Percentiles rank a stretch among this genome's conserved stretches.
These are phyloP conservation scores for Apiospora koreana DNA, from an alignment of 2,329 filamentous ascomycete genomes.

Conservation along the genomic window DNA sequence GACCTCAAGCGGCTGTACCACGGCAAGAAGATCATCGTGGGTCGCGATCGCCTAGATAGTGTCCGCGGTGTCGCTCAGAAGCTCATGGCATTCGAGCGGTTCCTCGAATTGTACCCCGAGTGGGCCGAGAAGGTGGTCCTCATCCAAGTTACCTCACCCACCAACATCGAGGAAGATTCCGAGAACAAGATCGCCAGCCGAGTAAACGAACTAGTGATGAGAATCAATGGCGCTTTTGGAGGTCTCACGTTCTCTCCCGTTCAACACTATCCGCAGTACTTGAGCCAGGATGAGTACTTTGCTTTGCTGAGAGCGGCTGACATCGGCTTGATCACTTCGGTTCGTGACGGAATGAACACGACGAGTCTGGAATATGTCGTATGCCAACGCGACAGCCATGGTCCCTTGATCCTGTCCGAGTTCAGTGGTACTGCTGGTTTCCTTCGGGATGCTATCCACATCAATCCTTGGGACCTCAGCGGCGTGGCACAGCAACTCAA, in stretches of 20 bases:
- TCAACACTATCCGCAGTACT: constrained; percentile 92
- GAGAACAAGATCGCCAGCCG: constrained; percentile 83
- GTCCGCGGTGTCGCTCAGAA: constrained; percentile 95
- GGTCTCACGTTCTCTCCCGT: constrained; percentile 88
- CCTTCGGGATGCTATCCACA: constrained; percentile 83
- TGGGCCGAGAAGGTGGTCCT: constrained; percentile 92
- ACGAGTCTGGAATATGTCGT: constrained; percentile 94
- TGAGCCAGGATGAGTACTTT: constrained; percentile 89
- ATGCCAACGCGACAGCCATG: constrained; percentile 83
- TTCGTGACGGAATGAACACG: constrained; percentile 97
- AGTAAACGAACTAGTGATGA: constrained; percentile 86
- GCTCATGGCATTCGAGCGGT: constrained; percentile 89
- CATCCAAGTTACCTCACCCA: constrained; percentile 92
- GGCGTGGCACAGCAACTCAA: constrained; percentile 85
- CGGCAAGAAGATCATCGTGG: constrained; percentile 95
- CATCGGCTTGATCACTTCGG: constrained; percentile 91
- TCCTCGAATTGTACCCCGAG: constrained; percentile 86
- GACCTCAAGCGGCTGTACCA: constrained; percentile 75
- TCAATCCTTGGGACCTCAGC: constrained; percentile 92
- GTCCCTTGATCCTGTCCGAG: constrained; percentile 90
- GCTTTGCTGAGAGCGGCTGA: constrained; percentile 88
- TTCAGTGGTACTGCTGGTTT: constrained; percentile 93
- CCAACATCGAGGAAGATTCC: constrained; percentile 72
- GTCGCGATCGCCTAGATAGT: constrained; percentile 89
- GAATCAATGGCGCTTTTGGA: constrained; percentile 89